These are phyloP conservation scores for Misopates orontium DNA, from an alignment of 257 asterid species.

Conservation along the genomic window DNA sequence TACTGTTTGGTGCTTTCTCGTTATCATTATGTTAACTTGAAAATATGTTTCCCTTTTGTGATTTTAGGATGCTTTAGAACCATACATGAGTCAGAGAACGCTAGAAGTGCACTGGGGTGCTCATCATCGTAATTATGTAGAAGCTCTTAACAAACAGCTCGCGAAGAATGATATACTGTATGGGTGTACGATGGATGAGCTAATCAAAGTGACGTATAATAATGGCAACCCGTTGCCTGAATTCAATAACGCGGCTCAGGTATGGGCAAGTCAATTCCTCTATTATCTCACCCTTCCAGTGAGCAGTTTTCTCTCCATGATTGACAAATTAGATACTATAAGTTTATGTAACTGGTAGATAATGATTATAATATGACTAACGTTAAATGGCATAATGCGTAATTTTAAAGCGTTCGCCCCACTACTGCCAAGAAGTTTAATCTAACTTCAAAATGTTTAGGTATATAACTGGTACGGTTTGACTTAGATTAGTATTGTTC, in stretches of 20 bases:
- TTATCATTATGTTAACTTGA: neutral
- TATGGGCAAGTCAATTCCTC: constrained; percentile 26
- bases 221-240: constrained; percentile 87
- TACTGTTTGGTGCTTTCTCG: neutral
- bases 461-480: neutral
- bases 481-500: constrained; percentile 1
- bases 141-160: constrained; percentile 83
- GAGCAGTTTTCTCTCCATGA: neutral
- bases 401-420: neutral
- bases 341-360: neutral
- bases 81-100: constrained; percentile 75
- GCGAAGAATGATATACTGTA: constrained; percentile 63
- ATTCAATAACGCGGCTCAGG: constrained; percentile 92
- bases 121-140: constrained; percentile 79
- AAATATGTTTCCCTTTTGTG: constrained; percentile 3
- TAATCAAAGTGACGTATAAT: constrained; percentile 71
- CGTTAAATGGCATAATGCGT: neutral
- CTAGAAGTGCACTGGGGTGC: constrained; percentile 92
- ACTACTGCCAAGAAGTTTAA: neutral
- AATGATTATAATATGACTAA: neutral
- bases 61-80: constrained; percentile 82
- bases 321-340: no score
- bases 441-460: neutral
- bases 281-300: neutral
- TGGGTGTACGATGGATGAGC: constrained; percentile 80